Evolutionary conservation across 768 basidiomycete species (phyloP), one percentile per base, ranked within the genome.

Genomic region (Suillus decipiens): DNA sequence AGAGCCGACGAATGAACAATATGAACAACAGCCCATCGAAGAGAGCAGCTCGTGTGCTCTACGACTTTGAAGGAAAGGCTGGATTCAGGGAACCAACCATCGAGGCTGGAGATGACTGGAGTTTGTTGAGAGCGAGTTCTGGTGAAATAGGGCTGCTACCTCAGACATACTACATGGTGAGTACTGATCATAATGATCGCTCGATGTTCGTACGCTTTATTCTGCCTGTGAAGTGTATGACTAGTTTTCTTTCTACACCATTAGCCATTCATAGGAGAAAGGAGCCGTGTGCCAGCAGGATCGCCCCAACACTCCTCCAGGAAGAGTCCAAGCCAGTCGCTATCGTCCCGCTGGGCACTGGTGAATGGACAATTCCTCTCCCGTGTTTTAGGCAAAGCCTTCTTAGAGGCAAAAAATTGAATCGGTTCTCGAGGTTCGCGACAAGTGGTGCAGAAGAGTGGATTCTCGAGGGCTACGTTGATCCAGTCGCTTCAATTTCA

Each of bases 381-480:
- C 89, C 90, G 1, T 90, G 84, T 72, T 89, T 92, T 68, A 79
- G 87, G 10, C 84, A 85, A 61, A 88, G 86, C 66, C 80, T 93
- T 0, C 83, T 94, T 1, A 87, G 90, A 36, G 90, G 92, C 11
- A 92, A 89, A 74, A 86, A 85, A 51, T 75, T 93, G 60, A 93
- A 93, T 72, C 83, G 92, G n/a, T 94, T 94, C 76, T 92, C 91
- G 0, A 88, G 82, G 61, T 94, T 93, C 72, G 92, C 93, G 15
- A 92, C 89, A 8, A 92, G 89, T 63, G 92, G 92, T 41, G 92
- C 92, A 11, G 92, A 94, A 72, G 88, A 88, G 59, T 94, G 87
- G 78, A 82, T 93, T 9, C 81, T 93, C n/a, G 84, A 88, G 58
- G 92, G 92, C 5, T 79, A 76, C 31, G 73, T 68, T 8, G 45